Evolutionary conservation across 805 yeast species (phyloP).

Genomic region (Candida maesae): DNA sequence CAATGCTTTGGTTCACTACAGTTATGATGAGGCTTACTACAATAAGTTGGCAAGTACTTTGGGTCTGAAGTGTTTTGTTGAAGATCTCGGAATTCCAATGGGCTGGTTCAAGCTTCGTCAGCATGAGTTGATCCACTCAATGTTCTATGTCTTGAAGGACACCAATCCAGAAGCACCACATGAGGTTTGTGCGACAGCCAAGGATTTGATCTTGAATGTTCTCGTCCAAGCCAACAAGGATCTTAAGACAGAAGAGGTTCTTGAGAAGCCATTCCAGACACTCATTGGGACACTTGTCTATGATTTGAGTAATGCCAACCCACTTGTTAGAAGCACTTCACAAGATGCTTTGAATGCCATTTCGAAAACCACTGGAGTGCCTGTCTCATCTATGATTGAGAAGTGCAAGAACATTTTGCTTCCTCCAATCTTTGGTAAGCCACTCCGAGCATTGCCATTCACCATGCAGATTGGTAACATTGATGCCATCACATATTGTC

Average conservation of each 20-base stretch:
- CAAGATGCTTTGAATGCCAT: slow-evolving; percentile 64
- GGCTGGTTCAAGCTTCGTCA: slow-evolving; percentile 75
- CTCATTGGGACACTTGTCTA: slow-evolving; percentile 86
- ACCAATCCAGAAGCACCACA: slow-evolving; percentile 85
- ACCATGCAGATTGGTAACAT: slow-evolving; percentile 99
- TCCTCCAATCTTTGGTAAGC: slow-evolving; percentile 95
- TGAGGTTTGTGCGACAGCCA: slow-evolving; percentile 70
- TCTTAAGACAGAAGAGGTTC: slow-evolving; percentile 56
- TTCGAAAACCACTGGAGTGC: slow-evolving; percentile 64
- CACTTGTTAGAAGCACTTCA: slow-evolving; percentile 76
- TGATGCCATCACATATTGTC: slow-evolving; percentile 92
- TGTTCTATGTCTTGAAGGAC: slow-evolving; percentile 87
- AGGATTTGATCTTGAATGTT: slow-evolving; percentile 58
- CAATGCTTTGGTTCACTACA: slow-evolving; percentile 81
- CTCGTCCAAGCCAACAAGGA: slow-evolving; percentile 63
- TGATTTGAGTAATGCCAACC: slow-evolving; percentile 87
- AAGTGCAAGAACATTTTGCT: slow-evolving; percentile 80
- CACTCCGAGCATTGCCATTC: slow-evolving; percentile 93
- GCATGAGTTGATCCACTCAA: slow-evolving; percentile 78
- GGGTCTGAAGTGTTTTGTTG: slow-evolving; percentile 72
- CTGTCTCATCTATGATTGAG: slow-evolving; percentile 70
- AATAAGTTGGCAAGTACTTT: slow-evolving; percentile 84
- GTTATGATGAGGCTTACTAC: slow-evolving; percentile 86
- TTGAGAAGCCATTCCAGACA: slow-evolving; percentile 71
- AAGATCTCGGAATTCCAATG: slow-evolving; percentile 63